phyloP scores from a whole-genome alignment of 2,329 filamentous ascomycete genomes.

The Fusarium austroafricanum region DNA sequence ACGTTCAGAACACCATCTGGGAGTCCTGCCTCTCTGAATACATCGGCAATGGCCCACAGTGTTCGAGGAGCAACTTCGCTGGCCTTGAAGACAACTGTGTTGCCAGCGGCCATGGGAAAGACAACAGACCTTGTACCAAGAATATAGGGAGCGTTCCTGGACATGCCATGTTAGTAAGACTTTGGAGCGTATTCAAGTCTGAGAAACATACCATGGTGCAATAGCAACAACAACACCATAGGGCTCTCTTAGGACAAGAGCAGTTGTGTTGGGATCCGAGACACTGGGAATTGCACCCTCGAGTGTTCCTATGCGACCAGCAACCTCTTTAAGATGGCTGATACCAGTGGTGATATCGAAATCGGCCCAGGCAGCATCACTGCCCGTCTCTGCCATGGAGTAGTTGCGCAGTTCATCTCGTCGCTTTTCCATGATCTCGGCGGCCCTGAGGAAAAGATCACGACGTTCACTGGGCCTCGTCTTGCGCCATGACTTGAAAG shows the following conservation, averaged over 20 bases:
- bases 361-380: conserved; percentile 52
- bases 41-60: conserved; percentile 70
- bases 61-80: conserved; percentile 75
- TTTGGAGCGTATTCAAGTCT: background rate
- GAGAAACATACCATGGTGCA: conserved; percentile 75
- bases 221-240: conserved; percentile 84
- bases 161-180: background rate
- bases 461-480: conserved; percentile 71
- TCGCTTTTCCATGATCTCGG: conserved; percentile 70
- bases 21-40: conserved; percentile 79
- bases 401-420: conserved; percentile 70
- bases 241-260: conserved; percentile 78
- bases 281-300: conserved; percentile 53
- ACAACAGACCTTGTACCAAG: conserved; percentile 66
- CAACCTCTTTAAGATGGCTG: conserved; percentile 58
- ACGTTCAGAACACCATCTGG: conserved; percentile 81
- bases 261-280: conserved; percentile 53
- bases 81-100: conserved; percentile 79
- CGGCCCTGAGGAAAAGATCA: conserved; percentile 76
- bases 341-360: conserved; percentile 54
- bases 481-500: conserved; percentile 76
- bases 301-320: conserved; percentile 55
- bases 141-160: conserved; percentile 68
- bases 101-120: conserved; percentile 80
- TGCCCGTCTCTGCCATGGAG: conserved; percentile 65